Percentiles rank a stretch among this genome's conserved stretches.
Evolutionary conservation across 1,284 basidiomycete genomes (phyloP).

Genomic region (Ceratorhiza oryzae-sativae): DNA sequence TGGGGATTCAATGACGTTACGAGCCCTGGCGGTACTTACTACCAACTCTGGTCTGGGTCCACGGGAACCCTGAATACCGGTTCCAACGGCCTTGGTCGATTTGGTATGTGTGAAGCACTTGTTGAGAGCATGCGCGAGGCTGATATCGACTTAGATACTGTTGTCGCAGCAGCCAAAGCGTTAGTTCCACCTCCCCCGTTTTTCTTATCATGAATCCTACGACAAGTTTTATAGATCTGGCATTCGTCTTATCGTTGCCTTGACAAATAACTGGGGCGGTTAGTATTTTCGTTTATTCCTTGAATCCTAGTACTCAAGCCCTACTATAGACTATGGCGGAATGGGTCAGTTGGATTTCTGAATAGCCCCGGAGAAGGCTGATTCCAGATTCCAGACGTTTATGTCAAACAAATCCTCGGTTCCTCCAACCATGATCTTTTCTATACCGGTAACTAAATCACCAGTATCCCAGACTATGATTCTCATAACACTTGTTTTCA

Average conservation of each 20-base stretch:
- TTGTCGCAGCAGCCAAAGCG: slow-evolving; percentile 50
- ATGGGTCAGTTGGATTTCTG: slow-evolving; percentile 48
- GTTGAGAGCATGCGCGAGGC: not conserved
- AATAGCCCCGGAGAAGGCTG: not conserved
- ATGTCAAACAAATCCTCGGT: slow-evolving; percentile 49
- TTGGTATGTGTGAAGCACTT: slow-evolving; percentile 50
- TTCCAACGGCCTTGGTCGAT: slow-evolving; percentile 60
- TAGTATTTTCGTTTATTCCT: not conserved
- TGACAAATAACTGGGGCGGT: slow-evolving; percentile 63
- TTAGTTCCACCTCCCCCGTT: slow-evolving; percentile 49
- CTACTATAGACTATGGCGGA: slow-evolving; percentile 57
- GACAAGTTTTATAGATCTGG: slow-evolving; percentile 48
- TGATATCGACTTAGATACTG: slow-evolving; percentile 43
- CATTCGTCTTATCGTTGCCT: slow-evolving; percentile 63
- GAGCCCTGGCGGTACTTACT: slow-evolving; percentile 58
- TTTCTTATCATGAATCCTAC: not conserved
- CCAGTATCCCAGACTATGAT: not conserved
- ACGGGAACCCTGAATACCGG: slow-evolving; percentile 64
- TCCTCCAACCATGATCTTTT: slow-evolving; percentile 52
- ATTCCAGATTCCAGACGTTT: slow-evolving; percentile 50
- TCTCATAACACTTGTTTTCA: not conserved
- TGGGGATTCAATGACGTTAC: slow-evolving; percentile 76
- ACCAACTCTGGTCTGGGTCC: slow-evolving; percentile 63
- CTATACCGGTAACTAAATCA: slow-evolving; percentile 50
- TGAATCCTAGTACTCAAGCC: slow-evolving; percentile 49